Evolutionary conservation across 1,139 yeast genomes (phyloP), one percentile per base, ranked within the genome.

Genomic region (Suhomyces wounanorum): DNA sequence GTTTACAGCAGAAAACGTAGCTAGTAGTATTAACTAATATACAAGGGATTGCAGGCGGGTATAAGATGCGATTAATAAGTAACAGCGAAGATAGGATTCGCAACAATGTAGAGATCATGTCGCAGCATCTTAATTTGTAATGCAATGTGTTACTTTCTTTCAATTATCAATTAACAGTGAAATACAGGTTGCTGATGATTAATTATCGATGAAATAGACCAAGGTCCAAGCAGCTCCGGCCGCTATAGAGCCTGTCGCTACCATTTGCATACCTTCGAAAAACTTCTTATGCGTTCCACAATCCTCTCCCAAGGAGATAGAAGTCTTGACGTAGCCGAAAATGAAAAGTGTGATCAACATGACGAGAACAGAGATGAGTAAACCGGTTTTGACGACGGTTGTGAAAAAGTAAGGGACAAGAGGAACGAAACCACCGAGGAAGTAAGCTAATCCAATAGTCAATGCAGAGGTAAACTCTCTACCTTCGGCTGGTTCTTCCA

Each of bases 161-260:
- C 8, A 11, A 9, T 28, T 30, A 30, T 11, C 33, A 30, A 30
- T 30, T 6, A 30, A 30, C 14, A 11, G 3, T 30, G 26, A 37
- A 37, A 18, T 37, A 16, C 26, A 14, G 13, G 18, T 14, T 17
- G 14, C 11, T 16, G 8, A 18, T 5, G 13, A 41, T 47, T 43
- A 58, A 42, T 53, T 58, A 44, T 87, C 96, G 56, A 91, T 85
- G 56, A 86, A 71, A 65, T 85, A 87, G 43, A 94, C 98, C 65
- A 92, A 81, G 43, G 84, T 84, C 97, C 97, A 94, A 18, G 99
- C 98, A 25, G 96, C 89, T 8, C 96, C 96, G 5, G 99, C 99
- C 25, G 99, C 99, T 33, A 88, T 73, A 16, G 97, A 96, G 41
- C 99, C 99, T 47, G 90, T 92, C 18, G 87, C 72, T 51, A 91